These are phyloP conservation scores for Flagelloscypha sp. DNA, from an alignment of 768 basidiomycete genomes.

Conservation along the genomic window DNA sequence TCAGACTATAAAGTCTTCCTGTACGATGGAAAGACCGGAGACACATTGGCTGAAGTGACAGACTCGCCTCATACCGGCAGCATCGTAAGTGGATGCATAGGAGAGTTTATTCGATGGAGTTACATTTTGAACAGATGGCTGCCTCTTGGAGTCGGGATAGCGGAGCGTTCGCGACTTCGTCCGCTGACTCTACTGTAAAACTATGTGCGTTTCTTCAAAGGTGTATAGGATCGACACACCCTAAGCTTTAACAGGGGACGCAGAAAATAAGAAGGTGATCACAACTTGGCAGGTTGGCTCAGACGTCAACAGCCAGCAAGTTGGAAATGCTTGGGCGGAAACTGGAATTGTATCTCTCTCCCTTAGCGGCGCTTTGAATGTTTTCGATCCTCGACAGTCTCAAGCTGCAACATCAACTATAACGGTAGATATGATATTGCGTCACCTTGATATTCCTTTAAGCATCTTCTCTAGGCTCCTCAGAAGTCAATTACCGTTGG, in stretches of 20 bases:
- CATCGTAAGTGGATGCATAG: constrained; percentile 42
- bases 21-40: constrained; percentile 86
- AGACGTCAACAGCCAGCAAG: constrained; percentile 75
- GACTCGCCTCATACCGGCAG: constrained; percentile 67
- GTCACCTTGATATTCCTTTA: background rate
- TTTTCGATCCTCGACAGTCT: constrained; percentile 70
- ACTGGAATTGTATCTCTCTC: constrained; percentile 76
- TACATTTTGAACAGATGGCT: constrained; percentile 40
- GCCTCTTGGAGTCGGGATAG: constrained; percentile 77
- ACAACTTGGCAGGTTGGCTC: constrained; percentile 67
- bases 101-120: constrained; percentile 1
- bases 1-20: constrained; percentile 83
- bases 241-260: constrained; percentile 57
- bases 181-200: constrained; percentile 82
- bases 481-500: constrained; percentile 74
- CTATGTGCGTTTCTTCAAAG: constrained; percentile 48
- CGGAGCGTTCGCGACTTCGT: constrained; percentile 68
- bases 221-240: background rate
- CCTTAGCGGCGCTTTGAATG: constrained; percentile 69
- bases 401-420: constrained; percentile 54
- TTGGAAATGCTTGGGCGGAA: constrained; percentile 79
- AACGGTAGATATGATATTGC: constrained; percentile 33
- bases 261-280: constrained; percentile 56
- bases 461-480: constrained; percentile 47
- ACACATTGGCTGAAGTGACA: constrained; percentile 60